phyloP scores from a whole-genome alignment of 257 asterid species.

The Lithospermum erythrorhizon region DNA sequence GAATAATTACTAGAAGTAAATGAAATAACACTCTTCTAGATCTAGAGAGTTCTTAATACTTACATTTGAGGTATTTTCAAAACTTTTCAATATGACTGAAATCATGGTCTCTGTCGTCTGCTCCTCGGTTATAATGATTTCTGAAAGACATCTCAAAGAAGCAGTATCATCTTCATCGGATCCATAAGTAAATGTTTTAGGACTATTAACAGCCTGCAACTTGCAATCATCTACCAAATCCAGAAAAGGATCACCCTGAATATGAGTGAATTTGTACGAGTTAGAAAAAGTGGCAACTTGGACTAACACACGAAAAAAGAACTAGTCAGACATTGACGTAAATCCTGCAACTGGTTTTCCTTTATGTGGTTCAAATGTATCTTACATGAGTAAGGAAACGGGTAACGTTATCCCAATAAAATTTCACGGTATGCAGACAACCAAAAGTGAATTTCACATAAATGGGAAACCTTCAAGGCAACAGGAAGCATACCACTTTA shows the following conservation, averaged over 20 bases:
- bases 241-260: constrained; percentile 87
- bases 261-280: background rate
- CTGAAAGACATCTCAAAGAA: constrained; percentile 59
- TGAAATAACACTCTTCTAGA: background rate
- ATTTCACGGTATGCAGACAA: constrained; percentile 1
- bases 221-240: constrained; percentile 69
- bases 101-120: constrained; percentile 62
- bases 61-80: constrained; percentile 49
- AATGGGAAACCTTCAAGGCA: constrained; percentile 4
- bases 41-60: constrained; percentile 3
- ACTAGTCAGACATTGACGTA: background rate
- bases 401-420: background rate
- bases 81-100: constrained; percentile 43
- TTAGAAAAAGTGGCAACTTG: background rate
- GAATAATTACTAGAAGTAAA: background rate
- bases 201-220: constrained; percentile 44
- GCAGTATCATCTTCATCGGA: constrained; percentile 70
- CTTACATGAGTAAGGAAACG: background rate
- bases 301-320: background rate
- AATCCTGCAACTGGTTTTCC: background rate
- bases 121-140: constrained; percentile 40
- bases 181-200: constrained; percentile 38
- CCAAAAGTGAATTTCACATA: constrained; percentile 4
- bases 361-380: background rate
- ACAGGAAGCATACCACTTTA: constrained; percentile 40